Evolutionary conservation across 257 asterid genomes (phyloP), one percentile per base, ranked within the genome.

Genomic region (Cynanchum wilfordii): DNA sequence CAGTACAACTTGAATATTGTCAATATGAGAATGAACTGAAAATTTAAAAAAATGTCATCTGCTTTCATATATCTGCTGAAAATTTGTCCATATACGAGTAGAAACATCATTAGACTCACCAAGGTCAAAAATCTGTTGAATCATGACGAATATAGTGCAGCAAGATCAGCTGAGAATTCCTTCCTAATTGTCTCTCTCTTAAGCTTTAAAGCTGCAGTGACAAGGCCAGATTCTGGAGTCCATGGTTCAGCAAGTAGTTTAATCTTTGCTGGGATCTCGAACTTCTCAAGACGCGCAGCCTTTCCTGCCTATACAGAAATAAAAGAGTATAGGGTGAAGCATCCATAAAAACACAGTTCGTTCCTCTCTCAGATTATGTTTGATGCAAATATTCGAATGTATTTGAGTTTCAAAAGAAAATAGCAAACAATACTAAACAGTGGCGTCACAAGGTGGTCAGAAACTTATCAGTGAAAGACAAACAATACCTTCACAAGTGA

Each of bases 401-500:
- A 54, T n/a, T 54, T 54, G 4, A 54, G 17, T 11, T 54, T 11
- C 59, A 54, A 54, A 51, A 54, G 36, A 11, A 10, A 11, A 10
- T 10, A 0, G 64, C 36, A 10, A 24, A 57, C 9, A 11, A 11
- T 24, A 25, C 16, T 58, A 10, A 57, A 2, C 2, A 17, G 38
- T 58, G 15, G 38, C 12, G 2, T 27, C 10, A 7, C 40, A 27
- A 12, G 22, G 8, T 29, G 4, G 24, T 4, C 20, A 29, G 15
- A 30, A 0, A 16, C 19, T n/a, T 57, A 60, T 60, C 7, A 22
- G 40, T 30, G 24, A 3, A 7, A n/a, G 6, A 38, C 15, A 52
- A 10, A 68, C 9, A 20, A 71, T 88, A 95, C 99, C 98, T 95
- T 90, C 19, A 85, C 59, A 25, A 95, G 78, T 44, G 99, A 92